Evolutionary conservation across 2,329 filamentous ascomycete species (phyloP).

Genomic region (Phyllosticta citribraziliensis): DNA sequence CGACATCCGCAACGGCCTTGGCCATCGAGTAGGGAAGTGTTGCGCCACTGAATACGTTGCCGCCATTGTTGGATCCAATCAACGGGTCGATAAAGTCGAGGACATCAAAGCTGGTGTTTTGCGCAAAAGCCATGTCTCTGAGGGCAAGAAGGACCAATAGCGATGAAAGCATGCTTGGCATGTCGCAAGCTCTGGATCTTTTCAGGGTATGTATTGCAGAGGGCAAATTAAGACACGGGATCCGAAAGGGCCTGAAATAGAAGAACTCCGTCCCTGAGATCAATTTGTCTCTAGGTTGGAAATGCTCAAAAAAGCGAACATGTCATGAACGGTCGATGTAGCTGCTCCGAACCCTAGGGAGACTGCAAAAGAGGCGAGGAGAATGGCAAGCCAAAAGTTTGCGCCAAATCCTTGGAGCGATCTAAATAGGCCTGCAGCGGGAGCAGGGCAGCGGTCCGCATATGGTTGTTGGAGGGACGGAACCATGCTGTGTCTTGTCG

Average conservation of each 20-base stretch:
- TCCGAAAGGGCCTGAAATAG: neutral
- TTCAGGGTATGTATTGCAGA: neutral
- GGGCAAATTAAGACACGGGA: too few relatives aligned
- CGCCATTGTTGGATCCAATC: conserved; percentile 34
- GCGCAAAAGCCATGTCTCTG: neutral
- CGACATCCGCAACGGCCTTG: conserved; percentile 38
- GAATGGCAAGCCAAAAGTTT: neutral
- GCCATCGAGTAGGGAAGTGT: conserved; percentile 39
- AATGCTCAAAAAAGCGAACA: neutral
- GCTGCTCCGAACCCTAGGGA: neutral
- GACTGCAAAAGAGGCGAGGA: neutral
- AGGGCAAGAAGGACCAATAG: neutral
- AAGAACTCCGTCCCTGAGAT: neutral
- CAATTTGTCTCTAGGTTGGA: neutral
- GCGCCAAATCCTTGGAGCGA: neutral
- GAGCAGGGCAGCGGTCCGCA: neutral
- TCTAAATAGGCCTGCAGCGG: neutral
- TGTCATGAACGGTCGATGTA: neutral
- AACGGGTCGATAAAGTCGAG: conserved; percentile 33
- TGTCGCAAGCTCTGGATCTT: neutral
- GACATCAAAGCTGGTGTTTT: conserved; percentile 16
- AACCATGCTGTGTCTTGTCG: neutral
- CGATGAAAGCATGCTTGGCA: neutral
- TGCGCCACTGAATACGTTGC: conserved; percentile 39
- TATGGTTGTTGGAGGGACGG: neutral